Evolutionary conservation across 179 eudicot genomes (phyloP).

Genomic region (Gypsophila paniculata): DNA sequence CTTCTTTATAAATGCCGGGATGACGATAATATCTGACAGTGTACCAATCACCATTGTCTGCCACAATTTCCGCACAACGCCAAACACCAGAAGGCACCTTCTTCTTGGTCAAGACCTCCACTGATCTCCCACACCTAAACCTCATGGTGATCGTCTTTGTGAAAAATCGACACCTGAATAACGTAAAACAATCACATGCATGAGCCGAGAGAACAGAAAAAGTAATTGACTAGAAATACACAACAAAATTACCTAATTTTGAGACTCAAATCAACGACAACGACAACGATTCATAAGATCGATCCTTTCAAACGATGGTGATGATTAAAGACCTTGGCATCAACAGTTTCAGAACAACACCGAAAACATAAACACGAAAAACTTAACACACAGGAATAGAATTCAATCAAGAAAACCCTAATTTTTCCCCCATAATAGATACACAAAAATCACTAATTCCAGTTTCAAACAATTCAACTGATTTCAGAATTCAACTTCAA

Average conservation of each 20-base stretch:
- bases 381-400: neutral
- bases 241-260: neutral
- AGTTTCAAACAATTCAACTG: no score
- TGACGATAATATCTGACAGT: slow-evolving; percentile 40
- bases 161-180: neutral
- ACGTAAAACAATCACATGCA: neutral
- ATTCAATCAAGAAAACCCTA: neutral
- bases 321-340: neutral
- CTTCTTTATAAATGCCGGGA: slow-evolving; percentile 23
- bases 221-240: neutral
- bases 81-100: slow-evolving; percentile 42
- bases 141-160: slow-evolving; percentile 30
- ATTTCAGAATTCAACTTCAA: no score
- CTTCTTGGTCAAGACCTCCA: slow-evolving; percentile 56
- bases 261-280: neutral
- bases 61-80: slow-evolving; percentile 50
- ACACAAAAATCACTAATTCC: no score
- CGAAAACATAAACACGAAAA: neutral
- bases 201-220: neutral
- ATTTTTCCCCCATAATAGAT: no score
- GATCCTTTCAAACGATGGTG: neutral
- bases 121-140: slow-evolving; percentile 50
- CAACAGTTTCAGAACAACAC: neutral
- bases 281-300: no score
- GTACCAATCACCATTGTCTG: slow-evolving; percentile 48